These are phyloP conservation scores for Candida pseudoviswanathii DNA, from an alignment of 1,139 yeast species.

Conservation along the genomic window DNA sequence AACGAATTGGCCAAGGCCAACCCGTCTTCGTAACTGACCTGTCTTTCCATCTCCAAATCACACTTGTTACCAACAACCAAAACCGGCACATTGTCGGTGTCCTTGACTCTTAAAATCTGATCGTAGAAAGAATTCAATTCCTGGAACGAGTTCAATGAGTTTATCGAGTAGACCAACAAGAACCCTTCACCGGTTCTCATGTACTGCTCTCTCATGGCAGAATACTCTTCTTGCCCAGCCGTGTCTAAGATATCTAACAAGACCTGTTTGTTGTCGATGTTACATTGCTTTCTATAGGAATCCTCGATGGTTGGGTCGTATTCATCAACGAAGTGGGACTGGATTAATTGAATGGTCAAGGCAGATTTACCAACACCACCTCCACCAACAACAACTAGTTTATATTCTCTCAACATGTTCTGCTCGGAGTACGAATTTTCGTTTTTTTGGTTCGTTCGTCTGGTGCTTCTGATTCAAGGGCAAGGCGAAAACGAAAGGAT, in stretches of 20 bases:
- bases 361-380: conserved; percentile 99
- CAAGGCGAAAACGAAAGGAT: not conserved
- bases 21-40: conserved; percentile 82
- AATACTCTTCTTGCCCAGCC: conserved; percentile 97
- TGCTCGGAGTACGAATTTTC: not conserved
- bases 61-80: conserved; percentile 73
- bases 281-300: conserved; percentile 58
- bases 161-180: conserved; percentile 79
- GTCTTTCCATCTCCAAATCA: conserved; percentile 68
- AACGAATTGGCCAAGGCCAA: conserved; percentile 71
- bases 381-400: conserved; percentile 94
- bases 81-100: conserved; percentile 69
- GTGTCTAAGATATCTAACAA: conserved; percentile 84
- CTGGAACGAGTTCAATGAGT: conserved; percentile 76
- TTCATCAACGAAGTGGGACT: conserved; percentile 91
- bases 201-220: conserved; percentile 93
- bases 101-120: conserved; percentile 86
- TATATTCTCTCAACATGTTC: conserved; percentile 62
- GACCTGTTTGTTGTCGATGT: conserved; percentile 52
- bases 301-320: conserved; percentile 98
- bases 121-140: conserved; percentile 79
- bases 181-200: conserved; percentile 95
- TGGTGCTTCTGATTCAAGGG: not conserved
- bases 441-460: not conserved
- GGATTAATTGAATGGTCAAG: conserved; percentile 85